A percentile compares a stretch with the other conserved stretches of the same genome.
Evolutionary conservation across 2,329 filamentous ascomycete species (phyloP).

Genomic region (Fusarium transvaalense): DNA sequence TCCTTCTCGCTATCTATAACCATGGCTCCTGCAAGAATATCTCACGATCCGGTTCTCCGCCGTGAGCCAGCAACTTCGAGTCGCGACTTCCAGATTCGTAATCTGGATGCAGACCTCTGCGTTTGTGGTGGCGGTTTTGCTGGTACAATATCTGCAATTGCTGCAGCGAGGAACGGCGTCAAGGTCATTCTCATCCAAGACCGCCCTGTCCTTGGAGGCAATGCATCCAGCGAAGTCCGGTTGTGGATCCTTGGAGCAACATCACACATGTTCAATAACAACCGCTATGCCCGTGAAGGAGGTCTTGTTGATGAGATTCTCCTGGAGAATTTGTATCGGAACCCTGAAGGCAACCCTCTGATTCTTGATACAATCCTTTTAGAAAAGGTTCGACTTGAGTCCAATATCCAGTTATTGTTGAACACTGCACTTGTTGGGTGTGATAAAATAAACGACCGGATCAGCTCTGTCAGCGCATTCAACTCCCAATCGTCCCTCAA

Average conservation of each 20-base stretch:
- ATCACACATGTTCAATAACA: conserved; percentile 26
- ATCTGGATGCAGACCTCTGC: conserved; percentile 1
- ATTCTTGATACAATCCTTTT: conserved; percentile 18
- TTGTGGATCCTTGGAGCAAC: conserved; percentile 25
- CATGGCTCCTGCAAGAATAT: conserved; percentile 29
- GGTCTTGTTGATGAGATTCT: conserved; percentile 27
- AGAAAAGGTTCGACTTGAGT: conserved; percentile 11
- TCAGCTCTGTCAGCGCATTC: conserved; percentile 11
- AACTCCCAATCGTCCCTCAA: conserved; percentile 12
- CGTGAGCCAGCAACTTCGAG: conserved; percentile 19
- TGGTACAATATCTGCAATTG: conserved; percentile 11
- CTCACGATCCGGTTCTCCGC: conserved; percentile 22
- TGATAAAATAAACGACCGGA: not conserved
- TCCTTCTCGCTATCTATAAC: not conserved
- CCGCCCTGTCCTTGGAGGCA: conserved; percentile 16
- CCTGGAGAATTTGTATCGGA: conserved; percentile 14
- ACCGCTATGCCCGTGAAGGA: conserved; percentile 24
- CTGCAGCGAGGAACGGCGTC: conserved; percentile 18
- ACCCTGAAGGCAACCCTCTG: conserved; percentile 15
- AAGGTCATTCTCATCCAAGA: conserved; percentile 19
- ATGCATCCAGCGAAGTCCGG: conserved; percentile 22
- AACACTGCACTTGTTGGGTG: conserved; percentile 8
- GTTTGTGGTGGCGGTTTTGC: conserved; percentile 22
- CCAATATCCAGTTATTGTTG: conserved; percentile 1
- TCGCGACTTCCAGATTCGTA: conserved; percentile 20